These are phyloP conservation scores for Metschnikowia borealis DNA, from an alignment of 805 yeast species.

Conservation along the genomic window DNA sequence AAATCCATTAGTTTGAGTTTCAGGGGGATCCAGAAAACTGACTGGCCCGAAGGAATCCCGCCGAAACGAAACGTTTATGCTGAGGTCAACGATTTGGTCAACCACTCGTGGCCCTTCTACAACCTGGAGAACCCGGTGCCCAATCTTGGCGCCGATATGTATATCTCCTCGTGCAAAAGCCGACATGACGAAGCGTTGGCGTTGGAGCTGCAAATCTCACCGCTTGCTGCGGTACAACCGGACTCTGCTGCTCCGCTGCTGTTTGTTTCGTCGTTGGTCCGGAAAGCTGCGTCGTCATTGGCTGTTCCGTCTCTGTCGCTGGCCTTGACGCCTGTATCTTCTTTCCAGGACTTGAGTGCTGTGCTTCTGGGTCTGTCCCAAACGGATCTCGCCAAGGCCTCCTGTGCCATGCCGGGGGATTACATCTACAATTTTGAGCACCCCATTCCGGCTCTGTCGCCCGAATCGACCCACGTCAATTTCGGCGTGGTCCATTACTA, in stretches of 20 bases:
- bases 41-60: constrained; percentile 98
- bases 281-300: constrained; percentile 29
- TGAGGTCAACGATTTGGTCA: constrained; percentile 63
- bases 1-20: constrained; percentile 60
- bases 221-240: constrained; percentile 27
- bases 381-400: constrained; percentile 37
- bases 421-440: constrained; percentile 91
- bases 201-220: constrained; percentile 30
- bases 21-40: constrained; percentile 71
- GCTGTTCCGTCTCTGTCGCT: constrained; percentile 4
- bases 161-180: constrained; percentile 11
- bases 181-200: background rate
- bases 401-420: constrained; percentile 60
- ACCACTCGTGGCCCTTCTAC: constrained; percentile 92
- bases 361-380: constrained; percentile 22
- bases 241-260: constrained; percentile 17
- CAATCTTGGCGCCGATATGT: constrained; percentile 49
- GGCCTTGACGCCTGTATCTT: constrained; percentile 21
- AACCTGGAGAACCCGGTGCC: constrained; percentile 21
- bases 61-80: constrained; percentile 67
- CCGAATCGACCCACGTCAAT: constrained; percentile 73
- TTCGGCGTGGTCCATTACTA: constrained; percentile 77
- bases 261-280: constrained; percentile 23
- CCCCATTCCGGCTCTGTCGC: constrained; percentile 73
- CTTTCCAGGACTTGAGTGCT: constrained; percentile 23